Conservation (phyloP, 495 filamentous ascomycete species). For the Rhypophila decipiens region DNA sequence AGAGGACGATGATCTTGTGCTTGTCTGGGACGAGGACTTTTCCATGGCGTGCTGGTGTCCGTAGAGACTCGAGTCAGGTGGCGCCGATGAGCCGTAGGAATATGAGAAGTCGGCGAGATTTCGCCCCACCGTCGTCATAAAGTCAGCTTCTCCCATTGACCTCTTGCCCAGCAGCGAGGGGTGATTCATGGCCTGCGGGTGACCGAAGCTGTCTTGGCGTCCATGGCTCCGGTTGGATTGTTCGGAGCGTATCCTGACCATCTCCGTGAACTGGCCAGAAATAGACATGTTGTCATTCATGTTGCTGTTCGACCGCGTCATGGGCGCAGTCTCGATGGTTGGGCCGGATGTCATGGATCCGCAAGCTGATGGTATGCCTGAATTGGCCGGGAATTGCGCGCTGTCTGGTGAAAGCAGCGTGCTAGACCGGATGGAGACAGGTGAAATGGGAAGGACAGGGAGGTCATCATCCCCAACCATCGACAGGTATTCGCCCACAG, state of each 20-base stretch:
- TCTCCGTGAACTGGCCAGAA: slow-evolving; percentile 29
- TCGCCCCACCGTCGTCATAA: slow-evolving; percentile 31
- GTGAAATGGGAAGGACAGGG: slow-evolving; percentile 3
- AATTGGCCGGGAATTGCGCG: slow-evolving; percentile 9
- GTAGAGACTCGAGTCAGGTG: slow-evolving; percentile 16
- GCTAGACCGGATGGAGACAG: slow-evolving; percentile 14
- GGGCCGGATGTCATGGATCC: slow-evolving; percentile 42
- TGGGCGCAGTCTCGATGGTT: slow-evolving; percentile 35
- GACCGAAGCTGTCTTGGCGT: slow-evolving; percentile 24
- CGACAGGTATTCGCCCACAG: slow-evolving; percentile 17
- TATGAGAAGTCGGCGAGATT: slow-evolving; percentile 26
- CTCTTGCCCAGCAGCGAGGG: slow-evolving; percentile 28
- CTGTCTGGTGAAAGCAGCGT: slow-evolving; percentile 9
- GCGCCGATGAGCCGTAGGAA: slow-evolving; percentile 26
- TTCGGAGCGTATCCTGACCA: slow-evolving; percentile 39
- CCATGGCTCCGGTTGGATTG: slow-evolving; percentile 25
- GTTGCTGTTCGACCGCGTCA: slow-evolving; percentile 39
- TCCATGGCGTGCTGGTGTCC: slow-evolving; percentile 29
- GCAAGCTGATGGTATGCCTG: slow-evolving; percentile 27
- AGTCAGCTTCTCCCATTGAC: slow-evolving; percentile 19
- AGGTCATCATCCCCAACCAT: slow-evolving; percentile 7
- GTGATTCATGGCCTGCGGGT: slow-evolving; percentile 10
- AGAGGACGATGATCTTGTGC: slow-evolving; percentile 14
- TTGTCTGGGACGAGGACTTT: slow-evolving; percentile 26
- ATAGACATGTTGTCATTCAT: slow-evolving; percentile 33